These are phyloP conservation scores for Choanephora cucurbitarum DNA, from an alignment of 371 early-diverging fungal species.

Conservation along the genomic window DNA sequence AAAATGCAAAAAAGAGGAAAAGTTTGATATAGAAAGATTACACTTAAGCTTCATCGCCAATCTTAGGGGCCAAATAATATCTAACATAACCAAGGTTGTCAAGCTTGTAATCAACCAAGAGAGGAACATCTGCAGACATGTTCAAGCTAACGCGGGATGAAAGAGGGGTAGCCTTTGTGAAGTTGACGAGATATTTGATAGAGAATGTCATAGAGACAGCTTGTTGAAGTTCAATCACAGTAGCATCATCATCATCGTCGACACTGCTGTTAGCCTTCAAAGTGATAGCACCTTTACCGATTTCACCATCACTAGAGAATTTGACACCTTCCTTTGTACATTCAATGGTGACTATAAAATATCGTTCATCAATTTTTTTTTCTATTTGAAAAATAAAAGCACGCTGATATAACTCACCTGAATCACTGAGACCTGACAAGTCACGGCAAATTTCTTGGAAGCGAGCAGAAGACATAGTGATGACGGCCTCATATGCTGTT, in stretches of 20 bases:
- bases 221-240: slow-evolving; percentile 77
- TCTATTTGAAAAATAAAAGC: too few species aligned
- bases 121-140: slow-evolving; percentile 87
- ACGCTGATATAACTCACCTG: slow-evolving; percentile 60
- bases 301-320: slow-evolving; percentile 89
- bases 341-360: slow-evolving; percentile 74
- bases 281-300: slow-evolving; percentile 84
- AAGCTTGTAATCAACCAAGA: slow-evolving; percentile 94
- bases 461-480: slow-evolving; percentile 87
- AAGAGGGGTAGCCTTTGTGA: slow-evolving; percentile 95
- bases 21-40: not conserved
- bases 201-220: slow-evolving; percentile 87
- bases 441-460: slow-evolving; percentile 94
- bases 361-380: not conserved
- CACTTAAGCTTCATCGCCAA: slow-evolving; percentile 39
- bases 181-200: slow-evolving; percentile 92
- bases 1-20: not conserved
- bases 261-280: slow-evolving; percentile 79
- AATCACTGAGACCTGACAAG: slow-evolving; percentile 83
- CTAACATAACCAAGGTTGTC: slow-evolving; percentile 90
- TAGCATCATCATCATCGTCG: slow-evolving; percentile 78
- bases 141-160: slow-evolving; percentile 77
- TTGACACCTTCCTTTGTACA: slow-evolving; percentile 92
- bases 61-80: slow-evolving; percentile 81
- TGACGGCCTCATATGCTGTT: slow-evolving; percentile 87